Evolutionary conservation across 2,329 filamentous ascomycete genomes (phyloP), one percentile per base, ranked within the genome.

Genomic region (Ophiostoma sp.): DNA sequence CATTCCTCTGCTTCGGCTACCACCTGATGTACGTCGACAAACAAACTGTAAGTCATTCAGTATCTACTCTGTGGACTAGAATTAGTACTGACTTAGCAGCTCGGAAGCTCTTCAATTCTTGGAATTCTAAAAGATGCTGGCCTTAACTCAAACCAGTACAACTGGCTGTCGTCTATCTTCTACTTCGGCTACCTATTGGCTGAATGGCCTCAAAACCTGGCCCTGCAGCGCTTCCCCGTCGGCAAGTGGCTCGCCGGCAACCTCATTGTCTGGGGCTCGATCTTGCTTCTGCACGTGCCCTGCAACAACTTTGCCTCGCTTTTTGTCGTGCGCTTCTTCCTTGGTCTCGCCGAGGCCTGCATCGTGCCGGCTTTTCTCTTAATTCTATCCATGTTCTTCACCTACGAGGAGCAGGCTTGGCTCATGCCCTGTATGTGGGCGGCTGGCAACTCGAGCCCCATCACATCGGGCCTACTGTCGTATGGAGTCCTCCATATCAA

Each of bases 401-500:
- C 71, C 7, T 76, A 74, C 36, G 72, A 74, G 68, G 72, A 73
- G 67, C 72, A 73, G 70, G 87, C 86, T 0, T 80, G 82, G 0
- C 80, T 89, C 6, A 86, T 85, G 2, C 71, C 71, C 4, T 85
- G 84, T 1, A 85, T 90, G 69, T 91, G 89, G 89, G 90, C 90
- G 77, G 84, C 81, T 68, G 90, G 89, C 80, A 77, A 76, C 65
- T 48, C 66, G 36, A 79, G 76, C 3, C 79, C 80, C 73, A 80
- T 81, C 66, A 71, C 81, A 4, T 79, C 80, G 4, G 80, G 80
- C 3, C 76, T 76, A 44, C 74, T 81, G 11, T 71, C 79, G 2
- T 81, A 81, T 64, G 80, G 79, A 36, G 80, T 81, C 64, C 78
- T 78, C n/a, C 67, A 31, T 15, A 73, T 74, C 13, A 71, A 77